Base-by-base conservation (phyloP, 805 yeast genomes). In the Myxozyma geophila region DNA sequence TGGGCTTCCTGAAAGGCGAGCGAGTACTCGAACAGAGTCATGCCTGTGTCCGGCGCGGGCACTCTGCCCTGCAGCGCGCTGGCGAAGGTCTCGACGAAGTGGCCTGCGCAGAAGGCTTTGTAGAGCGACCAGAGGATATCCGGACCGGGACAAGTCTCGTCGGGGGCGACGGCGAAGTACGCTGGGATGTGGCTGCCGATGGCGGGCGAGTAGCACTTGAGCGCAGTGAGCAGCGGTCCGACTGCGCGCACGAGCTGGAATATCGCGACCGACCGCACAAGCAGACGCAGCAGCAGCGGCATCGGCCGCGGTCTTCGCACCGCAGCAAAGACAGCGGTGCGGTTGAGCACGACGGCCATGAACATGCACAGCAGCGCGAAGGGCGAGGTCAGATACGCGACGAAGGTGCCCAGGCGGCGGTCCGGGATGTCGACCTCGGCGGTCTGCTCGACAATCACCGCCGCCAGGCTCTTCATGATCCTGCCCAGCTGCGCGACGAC, bases 1-100 rank as follows among this genome's bases (percentile, higher is more conserved):
- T 82, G 88, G 62, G 82, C 86, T 69, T 89, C 95, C 70, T 88
- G 92, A 71, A 87, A 87, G 12, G 90, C 89, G 15, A 88, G 73
- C 3, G 93, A 87, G 70, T 85, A 87, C 73, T 89, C 95, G 74
- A 89, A 88, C 41, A 89, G 75, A 0, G 95, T 86, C 67, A 88
- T 77, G 0, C 90, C 90, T 15, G 87, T 82, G 60, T 87, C 92
- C 21, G 84, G 81, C 60, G 81, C 79, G 7, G 90, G 88, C 33
- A 77, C 74, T 49, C 78, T 78, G 9, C 89, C 89, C 60, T 81
- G 80, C 8, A 85, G 79, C 35, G 83, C 84, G 2, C 88, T 79
- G 9, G 85, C 78, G 70, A 88, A 85, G 0, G 90, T 85, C 74
- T 89, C 93, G 15, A 85, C 74, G 58, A 86, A 85, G 71, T 86